phyloP scores from a whole-genome alignment of 2,329 filamentous ascomycete genomes.

The Didymellaceae sp. region DNA sequence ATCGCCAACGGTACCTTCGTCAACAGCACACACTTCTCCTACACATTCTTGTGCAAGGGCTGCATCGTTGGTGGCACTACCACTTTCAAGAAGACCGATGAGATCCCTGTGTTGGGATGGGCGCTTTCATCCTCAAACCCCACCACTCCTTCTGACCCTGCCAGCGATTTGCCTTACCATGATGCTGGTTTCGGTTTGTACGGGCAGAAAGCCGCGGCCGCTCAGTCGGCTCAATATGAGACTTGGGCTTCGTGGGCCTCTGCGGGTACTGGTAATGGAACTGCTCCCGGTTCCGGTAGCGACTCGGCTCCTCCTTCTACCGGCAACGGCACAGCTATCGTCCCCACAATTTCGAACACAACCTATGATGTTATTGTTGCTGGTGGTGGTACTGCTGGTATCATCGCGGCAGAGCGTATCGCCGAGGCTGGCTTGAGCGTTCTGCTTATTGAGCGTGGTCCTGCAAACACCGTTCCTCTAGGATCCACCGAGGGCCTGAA shows the following conservation, averaged over 20 bases:
- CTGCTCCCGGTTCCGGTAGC: conserved; percentile 13
- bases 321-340: conserved; percentile 18
- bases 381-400: conserved; percentile 19
- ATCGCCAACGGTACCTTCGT: conserved; percentile 61
- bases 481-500: conserved; percentile 9
- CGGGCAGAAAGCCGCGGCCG: conserved; percentile 24
- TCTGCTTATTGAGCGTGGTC: conserved; percentile 17
- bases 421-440: conserved; percentile 16
- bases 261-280: conserved; percentile 6
- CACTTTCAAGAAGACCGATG: conserved; percentile 34
- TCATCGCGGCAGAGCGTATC: conserved; percentile 18
- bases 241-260: conserved; percentile 30
- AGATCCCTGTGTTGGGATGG: conserved; percentile 30
- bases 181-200: conserved; percentile 26
- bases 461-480: conserved; percentile 14
- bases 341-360: conserved; percentile 31
- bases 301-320: conserved; percentile 12
- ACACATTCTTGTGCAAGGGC: conserved; percentile 60
- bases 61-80: conserved; percentile 41
- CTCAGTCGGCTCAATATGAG: conserved; percentile 29
- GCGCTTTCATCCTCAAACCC: conserved; percentile 27
- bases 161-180: conserved; percentile 23
- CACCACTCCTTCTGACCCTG: conserved; percentile 22
- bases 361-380: conserved; percentile 21
- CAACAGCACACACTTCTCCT: conserved; percentile 61